Percentiles rank a stretch among this genome's conserved stretches.
Conservation (phyloP, 495 filamentous ascomycete species). For the Terfezia boudieri region DNA sequence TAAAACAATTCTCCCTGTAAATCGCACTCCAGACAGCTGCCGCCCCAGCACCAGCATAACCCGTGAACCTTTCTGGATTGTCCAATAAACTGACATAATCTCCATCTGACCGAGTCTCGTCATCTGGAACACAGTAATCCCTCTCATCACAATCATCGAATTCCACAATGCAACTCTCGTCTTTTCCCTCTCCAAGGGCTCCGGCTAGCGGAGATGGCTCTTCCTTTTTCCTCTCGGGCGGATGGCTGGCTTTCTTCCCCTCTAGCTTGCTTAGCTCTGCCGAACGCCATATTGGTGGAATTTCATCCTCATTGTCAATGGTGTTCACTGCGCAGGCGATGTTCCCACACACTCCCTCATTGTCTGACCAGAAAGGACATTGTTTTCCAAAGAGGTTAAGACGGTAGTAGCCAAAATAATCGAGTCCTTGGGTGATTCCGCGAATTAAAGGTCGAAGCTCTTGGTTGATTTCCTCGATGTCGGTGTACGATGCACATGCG, state of each 20-base stretch:
- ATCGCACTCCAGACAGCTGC: conserved; percentile 89
- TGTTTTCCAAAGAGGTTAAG: conserved; percentile 87
- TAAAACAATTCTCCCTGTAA: conserved; percentile 91
- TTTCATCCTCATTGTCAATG: conserved; percentile 81
- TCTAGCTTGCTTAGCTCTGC: conserved; percentile 83
- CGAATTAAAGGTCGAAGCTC: conserved; percentile 58
- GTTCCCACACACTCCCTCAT: conserved; percentile 88
- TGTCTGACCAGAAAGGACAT: conserved; percentile 91
- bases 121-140: conserved; percentile 92
- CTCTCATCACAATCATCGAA: conserved; percentile 95
- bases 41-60: conserved; percentile 63
- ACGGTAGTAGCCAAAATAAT: conserved; percentile 95
- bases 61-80: conserved; percentile 90
- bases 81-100: conserved; percentile 89
- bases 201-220: conserved; percentile 56
- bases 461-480: conserved; percentile 63
- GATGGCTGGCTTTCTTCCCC: conserved; percentile 76
- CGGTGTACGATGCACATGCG: conserved; percentile 78
- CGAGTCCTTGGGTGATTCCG: conserved; percentile 61
- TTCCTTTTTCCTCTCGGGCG: conserved; percentile 42
- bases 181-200: conserved; percentile 60
- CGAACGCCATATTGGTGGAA: conserved; percentile 75
- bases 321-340: conserved; percentile 96
- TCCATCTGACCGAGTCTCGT: conserved; percentile 69
- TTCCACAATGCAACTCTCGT: conserved; percentile 89